Base-by-base conservation (phyloP, 495 filamentous ascomycete genomes). In the Talaromyces liani region DNA sequence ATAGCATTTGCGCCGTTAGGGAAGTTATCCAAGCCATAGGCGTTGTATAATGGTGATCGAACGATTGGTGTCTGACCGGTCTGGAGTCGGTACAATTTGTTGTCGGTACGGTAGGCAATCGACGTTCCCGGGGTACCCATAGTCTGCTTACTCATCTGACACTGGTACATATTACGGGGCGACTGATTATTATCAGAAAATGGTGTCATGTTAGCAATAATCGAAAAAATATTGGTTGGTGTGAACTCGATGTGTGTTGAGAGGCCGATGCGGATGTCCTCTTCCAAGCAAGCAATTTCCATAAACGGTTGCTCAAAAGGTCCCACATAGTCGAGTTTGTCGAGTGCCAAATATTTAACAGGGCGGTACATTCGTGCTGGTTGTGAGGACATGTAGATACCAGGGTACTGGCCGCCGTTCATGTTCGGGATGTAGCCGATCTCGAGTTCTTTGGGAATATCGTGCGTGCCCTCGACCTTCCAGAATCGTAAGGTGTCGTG, bases 141-240 rank as follows among this genome's bases (percentile, higher is more conserved):
- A 2, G 93, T 88, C 79, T 98, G 94, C 75, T 98, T 98, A 74
- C 92, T 91, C 94, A 98, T 98, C 79, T 98, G 94, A 75, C 93
- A 96, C 75, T 98, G 94, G 76, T 98, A 98, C 94, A 98, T 98
- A 76, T 98, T 98, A 81, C 94, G 84, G 12, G 94, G 94, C 31
- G 93, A 97, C 74, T 98, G 94, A 77, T 98, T 98, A 81, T 96
- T 96, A 73, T 98, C 91, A 65, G 94, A 97, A 77, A 98, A 98
- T 12, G 94, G 94, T 2, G 94, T 98, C 90, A 96, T 93, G 79
- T 98, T 98, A 66, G 94, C 94, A 55, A 98, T 81, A 66, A 98
- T 98, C 20, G 93, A 97, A 60, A 98, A 86, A 63, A 98, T 97
- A 71, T 97, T 95, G 60, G 93, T 98, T 12, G 94, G 94, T 63